These are phyloP conservation scores for Eucalyptus lansdowneana DNA, from an alignment of 345 rosid species.

Conservation along the genomic window DNA sequence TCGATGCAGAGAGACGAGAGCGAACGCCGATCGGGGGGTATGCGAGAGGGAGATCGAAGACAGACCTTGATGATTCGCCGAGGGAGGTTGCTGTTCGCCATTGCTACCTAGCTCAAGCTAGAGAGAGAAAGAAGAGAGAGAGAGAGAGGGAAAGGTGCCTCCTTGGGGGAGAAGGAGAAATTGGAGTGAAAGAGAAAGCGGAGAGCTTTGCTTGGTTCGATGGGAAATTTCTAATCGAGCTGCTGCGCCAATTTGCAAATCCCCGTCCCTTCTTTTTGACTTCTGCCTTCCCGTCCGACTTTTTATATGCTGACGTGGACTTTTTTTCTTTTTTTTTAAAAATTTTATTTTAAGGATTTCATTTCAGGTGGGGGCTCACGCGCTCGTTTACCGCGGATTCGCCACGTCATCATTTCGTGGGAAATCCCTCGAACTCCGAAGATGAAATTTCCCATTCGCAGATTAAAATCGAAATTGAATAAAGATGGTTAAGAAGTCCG, in stretches of 20 bases:
- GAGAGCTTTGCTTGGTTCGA: neutral
- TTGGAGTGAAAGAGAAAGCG: neutral
- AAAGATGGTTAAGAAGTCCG: neutral
- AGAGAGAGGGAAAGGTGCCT: neutral
- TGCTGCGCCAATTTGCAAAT: neutral
- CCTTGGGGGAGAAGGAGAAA: neutral
- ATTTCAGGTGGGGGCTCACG: neutral
- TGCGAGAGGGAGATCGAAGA: conserved; percentile 3
- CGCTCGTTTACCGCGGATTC: neutral
- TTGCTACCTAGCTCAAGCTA: conserved; percentile 5
- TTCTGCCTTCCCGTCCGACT: neutral
- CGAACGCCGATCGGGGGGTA: neutral
- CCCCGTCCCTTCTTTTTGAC: neutral
- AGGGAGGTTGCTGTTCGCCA: conserved; percentile 96
- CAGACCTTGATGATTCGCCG: conserved; percentile 93
- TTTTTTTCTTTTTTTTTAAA: too few species aligned
- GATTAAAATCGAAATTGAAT: neutral
- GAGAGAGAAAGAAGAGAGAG: neutral
- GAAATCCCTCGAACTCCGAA: neutral
- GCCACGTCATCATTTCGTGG: neutral
- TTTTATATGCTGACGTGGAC: neutral
- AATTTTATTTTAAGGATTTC: neutral
- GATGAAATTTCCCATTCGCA: neutral
- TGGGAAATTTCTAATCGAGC: neutral
- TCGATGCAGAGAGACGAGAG: neutral